phyloP scores from a whole-genome alignment of 1,139 yeast genomes.

The Candida sp. region DNA sequence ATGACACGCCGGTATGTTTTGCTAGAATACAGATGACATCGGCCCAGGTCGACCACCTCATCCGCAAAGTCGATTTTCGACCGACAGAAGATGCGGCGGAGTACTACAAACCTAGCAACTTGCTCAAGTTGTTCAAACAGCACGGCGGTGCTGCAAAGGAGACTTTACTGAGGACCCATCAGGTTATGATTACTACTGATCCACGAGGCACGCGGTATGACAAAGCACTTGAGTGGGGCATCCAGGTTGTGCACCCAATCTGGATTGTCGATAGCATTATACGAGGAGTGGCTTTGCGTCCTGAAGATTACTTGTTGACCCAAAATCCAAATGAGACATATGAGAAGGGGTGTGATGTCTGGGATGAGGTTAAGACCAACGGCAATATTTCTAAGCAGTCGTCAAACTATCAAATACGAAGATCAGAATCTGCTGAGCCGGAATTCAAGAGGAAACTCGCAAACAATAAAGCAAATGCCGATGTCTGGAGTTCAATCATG shows the following conservation, averaged over 20 bases:
- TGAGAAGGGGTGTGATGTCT: slow-evolving; percentile 56
- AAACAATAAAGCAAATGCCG: slow-evolving; percentile 21
- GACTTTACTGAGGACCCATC: slow-evolving; percentile 54
- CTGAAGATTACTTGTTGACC: slow-evolving; percentile 42
- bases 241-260: slow-evolving; percentile 73
- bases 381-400: neutral
- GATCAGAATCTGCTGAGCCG: slow-evolving; percentile 15
- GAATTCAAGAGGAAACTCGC: slow-evolving; percentile 17
- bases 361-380: slow-evolving; percentile 35
- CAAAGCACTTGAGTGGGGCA: slow-evolving; percentile 69
- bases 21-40: slow-evolving; percentile 45
- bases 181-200: slow-evolving; percentile 59
- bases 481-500: slow-evolving; percentile 59
- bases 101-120: slow-evolving; percentile 26
- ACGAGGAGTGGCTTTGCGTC: slow-evolving; percentile 63
- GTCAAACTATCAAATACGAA: slow-evolving; percentile 15
- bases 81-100: slow-evolving; percentile 16
- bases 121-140: slow-evolving; percentile 39
- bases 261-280: slow-evolving; percentile 72
- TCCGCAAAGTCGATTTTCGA: slow-evolving; percentile 8
- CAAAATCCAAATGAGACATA: slow-evolving; percentile 25
- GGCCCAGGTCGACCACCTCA: slow-evolving; percentile 12
- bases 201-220: slow-evolving; percentile 62
- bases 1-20: slow-evolving; percentile 51
- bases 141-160: slow-evolving; percentile 67